Conservation (phyloP, 495 filamentous ascomycete genomes). For the Xylaria telfairii region DNA sequence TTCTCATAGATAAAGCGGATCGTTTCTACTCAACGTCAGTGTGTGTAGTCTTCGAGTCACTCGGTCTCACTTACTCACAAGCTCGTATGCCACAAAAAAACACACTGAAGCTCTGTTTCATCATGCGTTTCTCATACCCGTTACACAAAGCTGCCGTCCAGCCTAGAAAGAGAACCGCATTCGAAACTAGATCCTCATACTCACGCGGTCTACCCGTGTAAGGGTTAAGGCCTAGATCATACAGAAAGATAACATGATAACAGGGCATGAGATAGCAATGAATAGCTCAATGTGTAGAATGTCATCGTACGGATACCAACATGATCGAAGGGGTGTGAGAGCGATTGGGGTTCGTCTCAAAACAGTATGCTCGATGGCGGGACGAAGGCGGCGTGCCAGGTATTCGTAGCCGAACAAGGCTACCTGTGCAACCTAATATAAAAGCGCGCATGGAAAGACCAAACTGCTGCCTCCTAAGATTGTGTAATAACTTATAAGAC, state of each 20-base stretch:
- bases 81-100: slow-evolving; percentile 56
- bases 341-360: slow-evolving; percentile 63
- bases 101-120: background rate
- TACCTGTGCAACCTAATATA: background rate
- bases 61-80: background rate
- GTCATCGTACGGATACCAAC: slow-evolving; percentile 59
- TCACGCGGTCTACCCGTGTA: background rate
- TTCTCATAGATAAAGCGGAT: slow-evolving; percentile 49
- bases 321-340: slow-evolving; percentile 51
- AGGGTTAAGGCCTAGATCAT: slow-evolving; percentile 44
- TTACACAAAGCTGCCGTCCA: background rate
- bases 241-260: slow-evolving; percentile 66
- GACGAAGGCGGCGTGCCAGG: slow-evolving; percentile 55
- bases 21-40: slow-evolving; percentile 49
- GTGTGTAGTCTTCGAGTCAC: background rate
- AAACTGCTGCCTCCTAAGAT: background rate
- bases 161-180: background rate
- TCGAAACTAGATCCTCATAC: background rate
- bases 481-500: background rate
- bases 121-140: background rate
- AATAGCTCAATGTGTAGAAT: slow-evolving; percentile 52
- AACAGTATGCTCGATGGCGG: slow-evolving; percentile 53
- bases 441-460: background rate
- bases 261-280: slow-evolving; percentile 63
- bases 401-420: background rate